phyloP scores from a whole-genome alignment of 495 filamentous ascomycete species.

The Rostrohypoxylon terebratum region DNA sequence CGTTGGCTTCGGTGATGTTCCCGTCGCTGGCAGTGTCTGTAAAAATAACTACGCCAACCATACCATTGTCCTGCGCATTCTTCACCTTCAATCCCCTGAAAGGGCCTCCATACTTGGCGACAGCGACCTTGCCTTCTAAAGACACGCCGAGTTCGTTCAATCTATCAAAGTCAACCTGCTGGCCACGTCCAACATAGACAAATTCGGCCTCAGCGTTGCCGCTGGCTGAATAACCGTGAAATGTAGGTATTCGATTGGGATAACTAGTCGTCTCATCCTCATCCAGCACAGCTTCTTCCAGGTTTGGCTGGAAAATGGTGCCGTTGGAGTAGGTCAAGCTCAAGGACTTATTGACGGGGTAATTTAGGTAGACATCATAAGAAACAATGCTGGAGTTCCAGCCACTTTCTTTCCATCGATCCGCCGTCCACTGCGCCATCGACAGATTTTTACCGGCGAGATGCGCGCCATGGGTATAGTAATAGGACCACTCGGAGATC shows the following conservation, averaged over 20 bases:
- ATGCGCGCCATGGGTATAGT: conserved; percentile 54
- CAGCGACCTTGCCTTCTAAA: conserved; percentile 81
- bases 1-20: conserved; percentile 77
- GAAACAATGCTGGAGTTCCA: conserved; percentile 73
- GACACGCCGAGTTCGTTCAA: conserved; percentile 74
- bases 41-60: conserved; percentile 84
- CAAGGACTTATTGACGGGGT: conserved; percentile 78
- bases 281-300: conserved; percentile 82
- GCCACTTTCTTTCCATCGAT: conserved; percentile 80
- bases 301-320: conserved; percentile 73
- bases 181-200: conserved; percentile 84
- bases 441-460: conserved; percentile 53
- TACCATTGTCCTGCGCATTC: conserved; percentile 84
- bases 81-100: conserved; percentile 90
- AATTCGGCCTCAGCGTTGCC: conserved; percentile 79
- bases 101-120: conserved; percentile 80
- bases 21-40: conserved; percentile 85
- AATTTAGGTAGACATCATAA: conserved; percentile 88
- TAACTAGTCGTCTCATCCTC: conserved; percentile 79
- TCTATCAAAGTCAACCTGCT: conserved; percentile 80
- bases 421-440: conserved; percentile 79
- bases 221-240: conserved; percentile 87
- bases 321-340: conserved; percentile 65
- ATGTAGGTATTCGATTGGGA: conserved; percentile 78
- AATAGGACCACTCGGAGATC: conserved; percentile 51